Evolutionary conservation across 2,329 filamentous ascomycete genomes (phyloP).

Genomic region (Aspergillus fischeri): DNA sequence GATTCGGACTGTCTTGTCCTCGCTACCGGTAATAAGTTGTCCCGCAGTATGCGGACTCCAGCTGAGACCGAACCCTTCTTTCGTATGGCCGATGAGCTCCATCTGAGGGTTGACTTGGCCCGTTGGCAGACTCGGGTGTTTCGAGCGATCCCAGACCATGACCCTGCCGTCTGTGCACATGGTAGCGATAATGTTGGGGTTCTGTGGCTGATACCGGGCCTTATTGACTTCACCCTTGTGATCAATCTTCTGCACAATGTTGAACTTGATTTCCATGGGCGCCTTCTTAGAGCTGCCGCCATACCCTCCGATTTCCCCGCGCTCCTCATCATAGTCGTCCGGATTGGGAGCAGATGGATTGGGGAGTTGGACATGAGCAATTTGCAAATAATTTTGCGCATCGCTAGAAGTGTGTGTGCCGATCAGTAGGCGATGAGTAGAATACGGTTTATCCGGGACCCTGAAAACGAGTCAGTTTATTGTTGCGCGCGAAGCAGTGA

Average conservation of each 20-base stretch:
- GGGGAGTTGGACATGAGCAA: slow-evolving; percentile 89
- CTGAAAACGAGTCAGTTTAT: slow-evolving; percentile 30
- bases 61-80: slow-evolving; percentile 86
- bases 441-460: slow-evolving; percentile 79
- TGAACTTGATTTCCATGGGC: slow-evolving; percentile 72
- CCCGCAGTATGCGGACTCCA: slow-evolving; percentile 87
- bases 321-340: slow-evolving; percentile 84
- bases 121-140: slow-evolving; percentile 75
- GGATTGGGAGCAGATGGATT: slow-evolving; percentile 68
- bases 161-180: slow-evolving; percentile 83
- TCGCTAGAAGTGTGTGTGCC: slow-evolving; percentile 91
- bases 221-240: slow-evolving; percentile 98
- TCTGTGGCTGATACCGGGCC: slow-evolving; percentile 94
- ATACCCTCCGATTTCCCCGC: slow-evolving; percentile 90
- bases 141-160: slow-evolving; percentile 92
- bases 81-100: slow-evolving; percentile 76
- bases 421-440: slow-evolving; percentile 81
- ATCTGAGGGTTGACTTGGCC: slow-evolving; percentile 76
- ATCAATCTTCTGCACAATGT: slow-evolving; percentile 91
- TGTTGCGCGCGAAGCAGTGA: background rate
- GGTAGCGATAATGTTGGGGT: slow-evolving; percentile 93
- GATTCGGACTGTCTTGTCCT: slow-evolving; percentile 85
- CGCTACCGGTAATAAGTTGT: slow-evolving; percentile 81
- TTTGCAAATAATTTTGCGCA: slow-evolving; percentile 86
- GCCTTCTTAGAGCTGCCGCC: slow-evolving; percentile 67